phyloP scores from a whole-genome alignment of 1,284 basidiomycete species.

The Meira nashicola region DNA sequence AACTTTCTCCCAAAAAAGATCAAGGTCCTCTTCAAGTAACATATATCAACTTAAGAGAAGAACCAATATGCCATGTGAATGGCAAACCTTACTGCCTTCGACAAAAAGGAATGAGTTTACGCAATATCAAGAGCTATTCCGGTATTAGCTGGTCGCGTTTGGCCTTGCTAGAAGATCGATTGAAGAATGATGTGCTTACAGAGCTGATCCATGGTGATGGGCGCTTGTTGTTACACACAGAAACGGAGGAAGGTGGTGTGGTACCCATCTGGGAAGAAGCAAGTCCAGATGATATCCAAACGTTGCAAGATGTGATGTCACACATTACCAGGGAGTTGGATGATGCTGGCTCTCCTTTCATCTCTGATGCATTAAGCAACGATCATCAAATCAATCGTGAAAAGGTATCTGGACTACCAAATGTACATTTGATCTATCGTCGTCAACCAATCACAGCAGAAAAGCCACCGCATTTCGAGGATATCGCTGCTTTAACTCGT shows the following conservation, averaged over 20 bases:
- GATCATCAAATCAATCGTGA: background rate
- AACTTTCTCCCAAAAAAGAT: conserved; percentile 18
- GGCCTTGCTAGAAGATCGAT: conserved; percentile 67
- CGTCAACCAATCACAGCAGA: conserved; percentile 83
- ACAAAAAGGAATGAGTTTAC: conserved; percentile 45
- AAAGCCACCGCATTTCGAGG: conserved; percentile 54
- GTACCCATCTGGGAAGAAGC: conserved; percentile 95
- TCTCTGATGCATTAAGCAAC: conserved; percentile 66
- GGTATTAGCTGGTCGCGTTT: conserved; percentile 49
- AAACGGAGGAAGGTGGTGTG: conserved; percentile 79
- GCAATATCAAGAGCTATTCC: conserved; percentile 48
- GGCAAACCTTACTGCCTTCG: conserved; percentile 61
- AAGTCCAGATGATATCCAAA: conserved; percentile 68
- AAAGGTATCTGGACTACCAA: conserved; percentile 29
- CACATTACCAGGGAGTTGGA: conserved; percentile 27
- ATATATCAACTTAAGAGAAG: conserved; percentile 84
- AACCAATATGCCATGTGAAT: conserved; percentile 91
- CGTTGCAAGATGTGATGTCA: conserved; percentile 85
- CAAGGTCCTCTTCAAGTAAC: conserved; percentile 57
- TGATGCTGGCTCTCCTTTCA: background rate
- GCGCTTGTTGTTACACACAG: conserved; percentile 81
- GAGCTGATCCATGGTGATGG: conserved; percentile 81
- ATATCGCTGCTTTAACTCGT: conserved; percentile 63
- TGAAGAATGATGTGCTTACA: conserved; percentile 79
- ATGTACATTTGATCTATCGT: conserved; percentile 68